Conservation (phyloP, 306 rosid genomes). For the Mimosa pudica region DNA sequence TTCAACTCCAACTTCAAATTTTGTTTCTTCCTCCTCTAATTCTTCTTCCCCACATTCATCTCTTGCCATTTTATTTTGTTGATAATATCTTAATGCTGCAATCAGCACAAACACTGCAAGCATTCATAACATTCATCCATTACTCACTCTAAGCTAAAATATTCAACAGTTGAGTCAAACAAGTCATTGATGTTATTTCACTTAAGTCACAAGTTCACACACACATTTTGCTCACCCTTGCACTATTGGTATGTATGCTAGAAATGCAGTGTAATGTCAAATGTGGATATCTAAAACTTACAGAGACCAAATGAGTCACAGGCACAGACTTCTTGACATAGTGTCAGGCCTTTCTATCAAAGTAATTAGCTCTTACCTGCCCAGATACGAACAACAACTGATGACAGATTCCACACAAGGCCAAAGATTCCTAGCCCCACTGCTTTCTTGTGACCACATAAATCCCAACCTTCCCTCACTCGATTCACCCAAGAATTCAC, state of each 20-base stretch:
- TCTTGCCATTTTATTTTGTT: slow-evolving; percentile 43
- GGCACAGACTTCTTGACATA: not conserved
- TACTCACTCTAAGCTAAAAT: not conserved
- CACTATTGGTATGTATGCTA: too few relatives aligned
- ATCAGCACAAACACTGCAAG: slow-evolving; percentile 72
- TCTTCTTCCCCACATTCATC: slow-evolving; percentile 55
- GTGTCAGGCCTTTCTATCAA: not conserved
- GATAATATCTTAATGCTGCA: slow-evolving; percentile 71
- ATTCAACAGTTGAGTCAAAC: too few relatives aligned
- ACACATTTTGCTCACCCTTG: not conserved
- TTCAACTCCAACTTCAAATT: slow-evolving; percentile 16
- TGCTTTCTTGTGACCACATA: slow-evolving; percentile 71
- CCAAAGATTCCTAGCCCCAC: slow-evolving; percentile 49
- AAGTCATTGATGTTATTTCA: too few relatives aligned
- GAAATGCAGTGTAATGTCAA: not conserved
- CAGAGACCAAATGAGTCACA: not conserved
- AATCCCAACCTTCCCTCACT: slow-evolving; percentile 69
- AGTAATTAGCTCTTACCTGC: slow-evolving; percentile 54
- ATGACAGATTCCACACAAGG: slow-evolving; percentile 68
- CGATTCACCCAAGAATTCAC: slow-evolving; percentile 65
- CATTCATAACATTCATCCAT: not conserved
- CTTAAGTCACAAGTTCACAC: not conserved
- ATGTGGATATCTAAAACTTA: not conserved
- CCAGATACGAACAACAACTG: slow-evolving; percentile 74
- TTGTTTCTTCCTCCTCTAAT: slow-evolving; percentile 28